Percentiles rank a stretch among this genome's conserved stretches.
phyloP scores from a whole-genome alignment of 177 flowering plant species.

The Vitis hybrid region DNA sequence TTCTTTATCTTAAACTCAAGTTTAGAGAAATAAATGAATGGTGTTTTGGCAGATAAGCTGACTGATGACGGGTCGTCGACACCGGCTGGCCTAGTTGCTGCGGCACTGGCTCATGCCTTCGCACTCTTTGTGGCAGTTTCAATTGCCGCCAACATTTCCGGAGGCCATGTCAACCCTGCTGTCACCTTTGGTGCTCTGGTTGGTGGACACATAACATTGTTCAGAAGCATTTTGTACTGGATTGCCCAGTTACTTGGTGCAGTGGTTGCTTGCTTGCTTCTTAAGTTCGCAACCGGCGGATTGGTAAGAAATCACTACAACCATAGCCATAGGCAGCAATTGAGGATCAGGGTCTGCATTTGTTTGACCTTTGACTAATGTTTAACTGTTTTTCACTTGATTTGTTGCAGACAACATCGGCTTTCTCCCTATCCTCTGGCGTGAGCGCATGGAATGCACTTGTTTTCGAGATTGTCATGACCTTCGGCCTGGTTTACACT shows the following conservation, averaged over 20 bases:
- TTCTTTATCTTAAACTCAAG: too few relatives aligned
- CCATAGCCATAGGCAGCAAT: too few relatives aligned
- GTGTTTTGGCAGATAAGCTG: constrained; percentile 45
- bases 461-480: constrained; percentile 86
- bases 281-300: constrained; percentile 67
- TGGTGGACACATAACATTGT: constrained; percentile 62
- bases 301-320: constrained; percentile 32
- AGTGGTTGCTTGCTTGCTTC: constrained; percentile 67
- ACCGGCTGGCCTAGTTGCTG: constrained; percentile 59
- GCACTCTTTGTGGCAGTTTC: constrained; percentile 73
- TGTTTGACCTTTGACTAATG: too few relatives aligned
- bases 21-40: too few relatives aligned
- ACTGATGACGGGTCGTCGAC: constrained; percentile 44
- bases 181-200: constrained; percentile 73
- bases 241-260: constrained; percentile 65
- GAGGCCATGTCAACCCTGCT: constrained; percentile 82
- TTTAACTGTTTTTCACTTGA: background rate
- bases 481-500: constrained; percentile 83
- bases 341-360: too few relatives aligned
- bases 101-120: constrained; percentile 62
- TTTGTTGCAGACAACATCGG: constrained; percentile 50
- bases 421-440: constrained; percentile 57
- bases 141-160: constrained; percentile 74
- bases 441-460: constrained; percentile 60
- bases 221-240: constrained; percentile 57